Base-by-base conservation (phyloP, 179 eudicot genomes). In the Heliamphora pulchella region DNA sequence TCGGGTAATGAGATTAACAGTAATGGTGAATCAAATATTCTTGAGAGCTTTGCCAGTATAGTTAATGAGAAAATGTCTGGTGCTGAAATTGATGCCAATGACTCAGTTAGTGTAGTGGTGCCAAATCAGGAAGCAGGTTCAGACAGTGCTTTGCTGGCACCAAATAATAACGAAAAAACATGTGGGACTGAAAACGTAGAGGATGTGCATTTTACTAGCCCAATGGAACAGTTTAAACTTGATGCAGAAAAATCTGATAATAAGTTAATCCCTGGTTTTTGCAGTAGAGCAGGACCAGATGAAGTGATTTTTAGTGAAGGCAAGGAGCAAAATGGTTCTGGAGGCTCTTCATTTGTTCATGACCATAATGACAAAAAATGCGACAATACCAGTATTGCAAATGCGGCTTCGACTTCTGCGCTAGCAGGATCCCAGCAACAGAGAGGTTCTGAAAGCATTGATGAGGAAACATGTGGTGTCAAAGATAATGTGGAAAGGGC, bases 301-400 rank as follows among this genome's bases (percentile, higher is more conserved):
- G 72, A 82, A 77, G 84, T 82, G 80, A 44, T 63, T 83, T 73
- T 68, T 44, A 75, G 46, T 72, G 82, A 79, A 44, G 51, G 54
- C 66, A 83, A 82, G 77, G 84, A 81, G 59, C 76, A 81, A 71
- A 77, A 75, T 81, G 59, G 78, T 50, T 76, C 81, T 13, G 89
- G 77, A 59, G 77, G 74, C 75, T 51, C 79, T 78, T 75, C 84
- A 68, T 78, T 69, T 57, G 22, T 83, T 78, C 85, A 79, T 51
- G 46, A 47, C 9, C 78, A 46, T 15, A 79, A 75, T 84, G 86
- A 71, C 57, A 82, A 70, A 17, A 73, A 18, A 9, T 44, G 55
- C 22, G n/a, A 43, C 41, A 17, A 48, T 20, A 15, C 48, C 51
- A 62, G 54, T 63, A 44, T 64, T 58, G 66, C 47, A 10, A 65